Evolutionary conservation across 2,329 filamentous ascomycete genomes (phyloP), one percentile per base, ranked within the genome.

Genomic region (Epichloe bromicola): DNA sequence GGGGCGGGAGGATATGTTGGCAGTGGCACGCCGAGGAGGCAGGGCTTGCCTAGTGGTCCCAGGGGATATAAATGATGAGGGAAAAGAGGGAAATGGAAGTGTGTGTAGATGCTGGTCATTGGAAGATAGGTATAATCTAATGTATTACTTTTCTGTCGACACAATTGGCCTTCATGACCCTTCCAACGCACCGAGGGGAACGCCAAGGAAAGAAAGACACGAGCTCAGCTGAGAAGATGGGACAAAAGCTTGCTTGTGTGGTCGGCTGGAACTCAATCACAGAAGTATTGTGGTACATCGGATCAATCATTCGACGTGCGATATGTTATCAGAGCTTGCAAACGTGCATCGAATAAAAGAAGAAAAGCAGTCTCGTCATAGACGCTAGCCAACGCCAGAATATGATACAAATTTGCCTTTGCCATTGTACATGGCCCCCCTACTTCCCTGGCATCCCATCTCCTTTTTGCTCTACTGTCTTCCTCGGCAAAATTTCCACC

Each of bases 1-100:
- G 65, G 65, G 14, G 61, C 63, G 1, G 65, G 65, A 20, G 66
- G 66, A 15, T 65, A 67, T 12, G 65, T 65, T n/a, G 62, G 65
- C 19, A 61, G 67, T 8, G 63, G 61, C 23, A 40, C 54, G n/a
- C 33, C 57, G 49, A 63, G 66, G 54, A 61, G 67, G 46, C 70
- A 63, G 51, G 74, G 74, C 14, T 57, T 76, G 49, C 72, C 74
- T 2, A 69, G 66, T 51, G 72, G 72, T n/a, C 72, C 74, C 5
- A 63, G 71, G 55, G 66, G 63, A 19, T 67, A 69, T 43, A 61
- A 64, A 58, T 69, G 57, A 64, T 36, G 36, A 50, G 23, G 10
- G 26, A 3, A 10, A 11, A 11, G 8, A 30, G 10, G 3, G 10
- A 11, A 30, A 30, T 17, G 14, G 30, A 20, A 6, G 20, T n/a